phyloP scores from a whole-genome alignment of 1,284 basidiomycete species.

The Ganoderma lingzhi region DNA sequence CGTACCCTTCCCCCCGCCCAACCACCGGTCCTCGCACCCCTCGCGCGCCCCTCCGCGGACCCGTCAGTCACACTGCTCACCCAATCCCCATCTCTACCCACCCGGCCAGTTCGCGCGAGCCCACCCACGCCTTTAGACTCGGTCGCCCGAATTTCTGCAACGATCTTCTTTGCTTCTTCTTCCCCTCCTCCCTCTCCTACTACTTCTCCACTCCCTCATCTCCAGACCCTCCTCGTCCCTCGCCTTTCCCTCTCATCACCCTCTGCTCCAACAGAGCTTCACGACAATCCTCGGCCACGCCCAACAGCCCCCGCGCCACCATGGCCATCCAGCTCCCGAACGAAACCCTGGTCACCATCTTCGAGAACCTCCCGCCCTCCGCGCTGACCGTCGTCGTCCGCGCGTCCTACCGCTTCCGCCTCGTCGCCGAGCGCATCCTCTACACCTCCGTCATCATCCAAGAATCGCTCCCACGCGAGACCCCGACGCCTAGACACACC shows the following conservation, averaged over 20 bases:
- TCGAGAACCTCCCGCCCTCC: constrained; percentile 51
- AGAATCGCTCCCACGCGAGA: constrained; percentile 53
- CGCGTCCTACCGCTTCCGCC: constrained; percentile 59
- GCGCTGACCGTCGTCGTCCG: constrained; percentile 51
- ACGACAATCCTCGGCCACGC: constrained; percentile 1
- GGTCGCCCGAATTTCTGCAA: constrained; percentile 15
- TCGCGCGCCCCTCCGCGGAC: background rate
- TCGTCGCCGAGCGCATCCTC: constrained; percentile 63
- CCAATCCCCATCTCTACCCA: constrained; percentile 13
- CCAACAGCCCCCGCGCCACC: constrained; percentile 9
- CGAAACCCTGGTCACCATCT: constrained; percentile 63
- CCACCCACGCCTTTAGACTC: constrained; percentile 22
- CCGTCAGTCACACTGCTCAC: constrained; percentile 11
- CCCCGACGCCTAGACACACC: constrained; percentile 53
- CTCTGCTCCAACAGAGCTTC: background rate
- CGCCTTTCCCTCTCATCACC: background rate
- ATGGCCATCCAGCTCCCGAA: constrained; percentile 54
- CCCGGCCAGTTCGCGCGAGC: background rate
- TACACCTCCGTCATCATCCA: constrained; percentile 59
- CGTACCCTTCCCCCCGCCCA: constrained; percentile 1
- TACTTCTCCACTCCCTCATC: background rate
- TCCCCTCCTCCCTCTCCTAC: constrained; percentile 5
- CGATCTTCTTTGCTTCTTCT: constrained; percentile 8
- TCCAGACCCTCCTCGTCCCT: constrained; percentile 8
- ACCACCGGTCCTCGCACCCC: constrained; percentile 11